These are phyloP conservation scores for Pseudogymnoascus sp. DNA, from an alignment of 2,329 filamentous ascomycete genomes.

Conservation along the genomic window DNA sequence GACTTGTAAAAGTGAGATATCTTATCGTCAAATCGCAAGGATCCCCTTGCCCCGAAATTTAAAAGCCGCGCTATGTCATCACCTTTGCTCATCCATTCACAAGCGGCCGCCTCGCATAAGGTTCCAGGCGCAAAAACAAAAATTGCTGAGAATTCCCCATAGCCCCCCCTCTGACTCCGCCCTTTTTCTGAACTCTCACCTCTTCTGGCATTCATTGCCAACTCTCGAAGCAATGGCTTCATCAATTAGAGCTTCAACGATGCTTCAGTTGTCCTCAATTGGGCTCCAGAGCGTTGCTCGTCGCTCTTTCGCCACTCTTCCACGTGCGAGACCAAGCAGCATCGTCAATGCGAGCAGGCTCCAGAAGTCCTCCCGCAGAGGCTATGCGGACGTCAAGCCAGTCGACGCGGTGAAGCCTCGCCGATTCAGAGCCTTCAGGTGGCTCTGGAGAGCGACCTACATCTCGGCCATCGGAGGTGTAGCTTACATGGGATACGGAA, in stretches of 20 bases:
- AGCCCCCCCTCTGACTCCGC: neutral
- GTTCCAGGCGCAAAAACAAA: conserved; percentile 8
- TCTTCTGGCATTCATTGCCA: conserved; percentile 12
- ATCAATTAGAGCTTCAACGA: conserved; percentile 26
- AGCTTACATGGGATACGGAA: conserved; percentile 68
- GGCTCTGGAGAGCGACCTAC: conserved; percentile 78
- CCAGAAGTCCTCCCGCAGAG: conserved; percentile 36
- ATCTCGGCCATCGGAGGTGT: conserved; percentile 63
- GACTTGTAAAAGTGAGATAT: conserved; percentile 4
- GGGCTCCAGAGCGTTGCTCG: conserved; percentile 22
- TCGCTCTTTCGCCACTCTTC: conserved; percentile 24
- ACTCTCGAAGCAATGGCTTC: conserved; percentile 25
- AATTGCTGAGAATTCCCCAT: conserved; percentile 8
- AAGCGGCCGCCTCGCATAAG: conserved; percentile 6
- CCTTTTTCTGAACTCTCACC: neutral
- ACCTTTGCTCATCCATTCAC: conserved; percentile 8
- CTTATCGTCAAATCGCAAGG: neutral
- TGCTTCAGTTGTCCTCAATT: conserved; percentile 26
- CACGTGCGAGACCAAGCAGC: conserved; percentile 22
- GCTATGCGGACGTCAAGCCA: conserved; percentile 30
- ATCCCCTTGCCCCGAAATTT: conserved; percentile 3
- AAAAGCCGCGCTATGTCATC: conserved; percentile 7
- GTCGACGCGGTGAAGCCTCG: conserved; percentile 34
- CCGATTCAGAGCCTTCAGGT: conserved; percentile 63
- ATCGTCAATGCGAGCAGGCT: conserved; percentile 22